These are phyloP conservation scores for Theileria equi DNA, from an alignment of 169 alveolate species.

Conservation along the genomic window DNA sequence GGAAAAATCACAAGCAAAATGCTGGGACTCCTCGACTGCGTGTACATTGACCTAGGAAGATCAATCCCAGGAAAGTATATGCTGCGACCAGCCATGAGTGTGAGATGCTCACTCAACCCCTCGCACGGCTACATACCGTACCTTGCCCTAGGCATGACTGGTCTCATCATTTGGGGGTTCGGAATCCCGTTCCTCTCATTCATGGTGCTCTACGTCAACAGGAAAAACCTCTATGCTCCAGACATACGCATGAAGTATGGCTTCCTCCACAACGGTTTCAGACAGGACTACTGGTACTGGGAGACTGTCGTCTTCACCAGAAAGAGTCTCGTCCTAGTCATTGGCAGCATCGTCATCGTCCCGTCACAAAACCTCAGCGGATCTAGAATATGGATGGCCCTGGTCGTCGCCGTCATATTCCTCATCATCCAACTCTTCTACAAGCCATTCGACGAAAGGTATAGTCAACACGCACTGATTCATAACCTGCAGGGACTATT, in stretches of 20 bases:
- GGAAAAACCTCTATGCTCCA: conserved; percentile 71
- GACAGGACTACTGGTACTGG: conserved; percentile 81
- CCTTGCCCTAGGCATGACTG: conserved; percentile 73
- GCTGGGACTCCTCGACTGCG: conserved; percentile 79
- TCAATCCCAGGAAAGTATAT: conserved; percentile 68
- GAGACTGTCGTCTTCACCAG: conserved; percentile 79
- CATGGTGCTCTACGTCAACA: conserved; percentile 67
- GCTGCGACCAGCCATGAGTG: conserved; percentile 76
- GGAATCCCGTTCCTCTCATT: conserved; percentile 81
- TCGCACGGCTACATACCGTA: conserved; percentile 61
- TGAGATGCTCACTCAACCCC: conserved; percentile 64
- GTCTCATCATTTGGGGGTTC: conserved; percentile 76
- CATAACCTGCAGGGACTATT: conserved; percentile 50
- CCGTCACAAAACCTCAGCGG: conserved; percentile 70
- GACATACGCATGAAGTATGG: conserved; percentile 78
- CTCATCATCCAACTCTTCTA: conserved; percentile 69
- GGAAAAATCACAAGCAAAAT: conserved; percentile 73
- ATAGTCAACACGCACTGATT: neutral
- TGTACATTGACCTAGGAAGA: conserved; percentile 48
- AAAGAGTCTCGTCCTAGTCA: conserved; percentile 72
- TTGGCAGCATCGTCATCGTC: conserved; percentile 71
- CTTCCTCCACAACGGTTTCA: conserved; percentile 81
- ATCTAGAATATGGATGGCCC: conserved; percentile 72
- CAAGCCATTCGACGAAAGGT: conserved; percentile 82
- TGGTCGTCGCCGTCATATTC: conserved; percentile 73